Percentiles rank a stretch among this genome's conserved stretches.
These are phyloP conservation scores for Thermomucor indicae-seudaticae DNA, from an alignment of 371 early-diverging fungal species.

Conservation along the genomic window DNA sequence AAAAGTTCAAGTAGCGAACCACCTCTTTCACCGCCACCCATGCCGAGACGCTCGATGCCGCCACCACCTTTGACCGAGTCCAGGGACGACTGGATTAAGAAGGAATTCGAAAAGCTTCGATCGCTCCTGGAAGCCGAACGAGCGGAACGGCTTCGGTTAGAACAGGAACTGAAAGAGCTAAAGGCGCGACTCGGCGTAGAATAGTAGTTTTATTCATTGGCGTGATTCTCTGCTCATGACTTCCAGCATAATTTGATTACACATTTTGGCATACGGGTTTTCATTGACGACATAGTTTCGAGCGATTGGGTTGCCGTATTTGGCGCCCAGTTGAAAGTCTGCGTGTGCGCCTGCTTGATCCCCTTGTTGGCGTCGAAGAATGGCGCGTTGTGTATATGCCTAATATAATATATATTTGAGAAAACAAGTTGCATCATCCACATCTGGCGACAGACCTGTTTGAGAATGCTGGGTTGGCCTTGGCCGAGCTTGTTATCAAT, in stretches of 20 bases:
- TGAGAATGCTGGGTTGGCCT: conserved; percentile 61
- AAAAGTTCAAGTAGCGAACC: conserved; percentile 4
- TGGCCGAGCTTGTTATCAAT: conserved; percentile 58
- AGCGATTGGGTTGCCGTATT: conserved; percentile 82
- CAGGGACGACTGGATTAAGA: conserved; percentile 28
- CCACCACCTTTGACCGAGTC: conserved; percentile 11
- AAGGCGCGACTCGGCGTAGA: not conserved
- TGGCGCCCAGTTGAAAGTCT: conserved; percentile 76
- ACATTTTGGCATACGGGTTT: conserved; percentile 92
- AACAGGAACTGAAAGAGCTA: conserved; percentile 35
- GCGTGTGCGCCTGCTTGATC: conserved; percentile 60
- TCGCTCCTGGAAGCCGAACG: conserved; percentile 43
- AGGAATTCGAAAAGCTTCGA: conserved; percentile 40
- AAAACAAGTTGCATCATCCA: not conserved
- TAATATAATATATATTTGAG: conserved; percentile 7
- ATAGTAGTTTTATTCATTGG: not conserved
- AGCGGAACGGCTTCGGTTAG: conserved; percentile 29
- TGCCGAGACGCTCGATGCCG: conserved; percentile 38
- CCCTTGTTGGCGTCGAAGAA: conserved; percentile 62
- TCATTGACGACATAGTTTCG: conserved; percentile 68
- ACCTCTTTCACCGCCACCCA: conserved; percentile 15
- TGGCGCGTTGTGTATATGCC: conserved; percentile 87
- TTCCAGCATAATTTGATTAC: conserved; percentile 71
- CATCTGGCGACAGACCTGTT: conserved; percentile 37
- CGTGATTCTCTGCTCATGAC: conserved; percentile 51